These are phyloP conservation scores for Ascochyta rabiei DNA, from an alignment of 2,329 filamentous ascomycete genomes.

Conservation along the genomic window DNA sequence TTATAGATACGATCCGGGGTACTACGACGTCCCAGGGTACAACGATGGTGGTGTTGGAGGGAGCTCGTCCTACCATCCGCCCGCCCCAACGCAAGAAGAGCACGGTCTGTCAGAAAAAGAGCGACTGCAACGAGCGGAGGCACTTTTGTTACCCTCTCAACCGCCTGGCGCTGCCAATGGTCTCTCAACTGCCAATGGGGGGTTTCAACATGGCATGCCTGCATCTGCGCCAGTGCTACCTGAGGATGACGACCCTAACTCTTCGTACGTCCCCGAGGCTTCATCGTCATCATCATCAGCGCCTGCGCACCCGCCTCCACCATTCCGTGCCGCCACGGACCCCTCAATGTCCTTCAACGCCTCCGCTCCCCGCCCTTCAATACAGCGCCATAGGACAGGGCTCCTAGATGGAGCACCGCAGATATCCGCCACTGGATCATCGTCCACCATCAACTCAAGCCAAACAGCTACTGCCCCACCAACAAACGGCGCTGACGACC, in stretches of 20 bases:
- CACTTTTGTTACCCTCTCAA: constrained; percentile 79
- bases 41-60: constrained; percentile 35
- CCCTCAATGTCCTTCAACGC: constrained; percentile 17
- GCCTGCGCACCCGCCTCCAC: constrained; percentile 32
- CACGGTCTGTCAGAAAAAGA: constrained; percentile 80
- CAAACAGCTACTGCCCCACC: constrained; percentile 15
- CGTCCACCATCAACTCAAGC: constrained; percentile 31
- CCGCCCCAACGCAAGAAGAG: constrained; percentile 62
- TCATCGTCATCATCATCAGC: constrained; percentile 32
- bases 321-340: constrained; percentile 28
- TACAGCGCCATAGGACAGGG: constrained; percentile 24
- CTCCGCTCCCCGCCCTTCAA: constrained; percentile 9
- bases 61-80: constrained; percentile 59
- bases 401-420: constrained; percentile 19
- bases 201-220: constrained; percentile 33
- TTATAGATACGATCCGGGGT: constrained; percentile 40
- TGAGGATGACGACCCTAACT: constrained; percentile 39
- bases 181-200: constrained; percentile 49
- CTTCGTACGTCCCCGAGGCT: constrained; percentile 28
- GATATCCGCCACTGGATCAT: constrained; percentile 28
- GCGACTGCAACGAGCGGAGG: constrained; percentile 76
- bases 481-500: constrained; percentile 14
- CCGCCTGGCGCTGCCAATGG: constrained; percentile 62
- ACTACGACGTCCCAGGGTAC: constrained; percentile 39
- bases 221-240: constrained; percentile 46